Conservation (phyloP, 768 basidiomycete species). For the Auriculariales sp. region DNA sequence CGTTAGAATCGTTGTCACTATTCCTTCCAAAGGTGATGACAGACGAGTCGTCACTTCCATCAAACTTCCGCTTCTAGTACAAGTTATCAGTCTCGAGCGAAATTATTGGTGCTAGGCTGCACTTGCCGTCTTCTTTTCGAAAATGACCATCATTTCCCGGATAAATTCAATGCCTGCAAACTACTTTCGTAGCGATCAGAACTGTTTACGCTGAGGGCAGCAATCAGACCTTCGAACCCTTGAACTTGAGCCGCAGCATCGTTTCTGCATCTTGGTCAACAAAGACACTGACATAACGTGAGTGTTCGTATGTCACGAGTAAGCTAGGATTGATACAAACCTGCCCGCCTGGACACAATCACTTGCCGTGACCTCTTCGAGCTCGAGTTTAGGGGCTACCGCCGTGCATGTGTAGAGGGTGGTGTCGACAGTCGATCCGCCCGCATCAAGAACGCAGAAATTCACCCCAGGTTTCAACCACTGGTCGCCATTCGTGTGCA, state of each 20-base stretch:
- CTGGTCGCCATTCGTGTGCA: not conserved
- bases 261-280: not conserved
- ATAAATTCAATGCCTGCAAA: constrained; percentile 1
- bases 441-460: constrained; percentile 2
- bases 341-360: constrained; percentile 4
- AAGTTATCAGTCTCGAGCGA: too few relatives aligned
- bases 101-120: too few relatives aligned
- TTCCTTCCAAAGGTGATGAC: constrained; percentile 2
- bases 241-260: constrained; percentile 1
- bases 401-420: constrained; percentile 2
- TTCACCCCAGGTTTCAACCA: not conserved
- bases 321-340: not conserved
- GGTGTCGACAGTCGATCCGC: constrained; percentile 4
- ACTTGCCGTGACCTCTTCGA: constrained; percentile 2
- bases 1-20: constrained; percentile 3
- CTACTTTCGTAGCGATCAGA: not conserved
- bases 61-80: constrained; percentile 5
- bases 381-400: not conserved
- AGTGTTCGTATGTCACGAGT: not conserved
- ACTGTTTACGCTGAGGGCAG: not conserved
- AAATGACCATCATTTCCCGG: not conserved
- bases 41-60: not conserved
- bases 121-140: constrained; percentile 6
- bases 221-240: not conserved
- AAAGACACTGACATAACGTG: not conserved